phyloP scores from a whole-genome alignment of 495 filamentous ascomycete genomes.

The Aspergillus avenaceus region DNA sequence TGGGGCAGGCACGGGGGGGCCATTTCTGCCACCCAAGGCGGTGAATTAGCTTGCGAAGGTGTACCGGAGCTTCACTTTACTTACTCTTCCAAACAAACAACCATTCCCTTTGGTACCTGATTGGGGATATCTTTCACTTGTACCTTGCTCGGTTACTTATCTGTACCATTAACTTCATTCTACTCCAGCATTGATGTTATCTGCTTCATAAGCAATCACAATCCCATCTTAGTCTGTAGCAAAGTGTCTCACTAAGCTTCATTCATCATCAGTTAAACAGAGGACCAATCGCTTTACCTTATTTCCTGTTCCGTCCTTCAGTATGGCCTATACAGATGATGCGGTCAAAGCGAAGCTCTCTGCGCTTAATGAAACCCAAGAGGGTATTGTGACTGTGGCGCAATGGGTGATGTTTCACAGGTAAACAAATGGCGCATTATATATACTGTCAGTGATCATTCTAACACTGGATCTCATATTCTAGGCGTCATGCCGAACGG shows the following conservation, averaged over 20 bases:
- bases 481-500: conserved; percentile 83
- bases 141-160: not conserved
- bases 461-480: conserved; percentile 17
- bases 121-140: not conserved
- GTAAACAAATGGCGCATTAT: conserved; percentile 44
- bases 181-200: not conserved
- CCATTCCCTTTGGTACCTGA: not conserved
- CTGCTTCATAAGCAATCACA: not conserved
- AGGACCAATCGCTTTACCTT: not conserved
- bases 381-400: conserved; percentile 88
- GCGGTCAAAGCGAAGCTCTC: conserved; percentile 90
- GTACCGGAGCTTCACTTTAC: conserved; percentile 5
- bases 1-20: conserved; percentile 14
- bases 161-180: not conserved
- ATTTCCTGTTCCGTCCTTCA: not conserved
- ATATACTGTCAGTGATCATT: conserved; percentile 7
- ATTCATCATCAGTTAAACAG: not conserved
- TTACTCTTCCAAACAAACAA: not conserved
- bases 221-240: not conserved
- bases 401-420: conserved; percentile 99
- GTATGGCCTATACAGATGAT: conserved; percentile 93
- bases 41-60: conserved; percentile 21
- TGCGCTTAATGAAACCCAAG: conserved; percentile 90
- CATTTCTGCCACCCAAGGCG: conserved; percentile 32
- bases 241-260: not conserved